Evolutionary conservation across 2,329 filamentous ascomycete genomes (phyloP), one percentile per base, ranked within the genome.

Genomic region (Monilinia aucupariae): DNA sequence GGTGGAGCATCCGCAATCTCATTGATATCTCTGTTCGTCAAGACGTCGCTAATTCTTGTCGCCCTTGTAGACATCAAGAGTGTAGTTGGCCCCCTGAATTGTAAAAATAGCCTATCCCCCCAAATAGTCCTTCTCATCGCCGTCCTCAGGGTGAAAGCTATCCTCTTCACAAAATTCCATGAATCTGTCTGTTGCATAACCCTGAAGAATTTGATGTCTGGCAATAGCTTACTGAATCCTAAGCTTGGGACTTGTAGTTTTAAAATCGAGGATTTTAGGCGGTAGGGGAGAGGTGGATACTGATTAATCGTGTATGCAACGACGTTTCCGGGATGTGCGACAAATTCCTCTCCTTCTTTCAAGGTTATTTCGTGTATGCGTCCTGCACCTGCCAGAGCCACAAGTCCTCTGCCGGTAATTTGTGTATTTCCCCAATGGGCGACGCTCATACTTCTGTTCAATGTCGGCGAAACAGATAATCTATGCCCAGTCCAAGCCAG

Each of bases 401-500:
- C 83, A 27, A 99, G 80, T 0, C 94, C 94, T 68, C 94, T 85
- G 47, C 94, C 94, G 0, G 92, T 96, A 64, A 97, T 80, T 67
- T 90, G 84, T 15, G 93, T 92, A 78, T 85, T 94, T 70, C 94
- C 94, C 93, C 93, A 97, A 73, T 97, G 88, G 52, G 91, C 86
- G 59, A 96, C 73, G 63, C 89, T 87, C 73, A 97, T 82, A 67
- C 83, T 83, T 50, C 82, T 82, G 70, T 92, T 92, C 68, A 96
- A 80, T 53, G 85, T 87, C 3, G 92, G 91, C 43, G 85, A 86
- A 51, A 94, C 82, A 20, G 81, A 80, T 61, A 99, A 80, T 0
- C 91, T 92, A 74, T 96, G 90, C 34, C 94, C 94, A 0, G 93
- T 96, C 94, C 94, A 99, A 61, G 94, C 94, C n/a, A 97, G 81